A percentile compares a stretch with the other conserved stretches of the same genome.
phyloP scores from a whole-genome alignment of 768 basidiomycete genomes.

The Lactarius quietus region DNA sequence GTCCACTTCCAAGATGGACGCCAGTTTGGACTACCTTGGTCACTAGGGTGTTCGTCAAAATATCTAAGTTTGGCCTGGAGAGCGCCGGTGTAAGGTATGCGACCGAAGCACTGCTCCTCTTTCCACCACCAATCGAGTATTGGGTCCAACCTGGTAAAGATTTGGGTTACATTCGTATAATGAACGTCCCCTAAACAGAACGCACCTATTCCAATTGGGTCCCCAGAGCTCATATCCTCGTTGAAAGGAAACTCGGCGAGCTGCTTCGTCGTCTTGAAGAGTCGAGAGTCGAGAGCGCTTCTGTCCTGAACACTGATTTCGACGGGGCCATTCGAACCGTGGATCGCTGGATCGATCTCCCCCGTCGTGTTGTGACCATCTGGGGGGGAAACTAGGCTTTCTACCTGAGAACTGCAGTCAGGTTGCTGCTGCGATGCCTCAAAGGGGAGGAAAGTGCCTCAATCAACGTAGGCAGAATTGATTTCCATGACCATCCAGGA shows the following conservation, averaged over 20 bases:
- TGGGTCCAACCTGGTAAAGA: not conserved
- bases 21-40: slow-evolving; percentile 5
- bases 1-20: too few relatives aligned
- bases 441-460: not conserved
- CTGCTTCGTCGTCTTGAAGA: slow-evolving; percentile 22
- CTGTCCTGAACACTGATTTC: slow-evolving; percentile 26
- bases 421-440: not conserved
- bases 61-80: not conserved
- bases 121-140: not conserved
- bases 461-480: slow-evolving; percentile 10
- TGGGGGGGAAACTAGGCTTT: slow-evolving; percentile 4
- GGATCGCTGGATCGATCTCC: slow-evolving; percentile 27
- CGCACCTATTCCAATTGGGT: slow-evolving; percentile 29
- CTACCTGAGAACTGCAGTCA: not conserved
- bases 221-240: slow-evolving; percentile 28
- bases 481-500: slow-evolving; percentile 27
- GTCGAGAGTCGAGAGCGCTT: not conserved
- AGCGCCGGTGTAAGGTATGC: not conserved
- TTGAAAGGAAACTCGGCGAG: slow-evolving; percentile 30
- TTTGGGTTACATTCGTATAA: not conserved
- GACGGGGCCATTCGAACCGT: slow-evolving; percentile 29
- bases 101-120: not conserved
- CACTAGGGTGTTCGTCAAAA: not conserved
- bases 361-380: slow-evolving; percentile 28
- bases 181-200: not conserved